Conservation (phyloP, 2,329 filamentous ascomycete genomes). For the Epichloe gansuensis region DNA sequence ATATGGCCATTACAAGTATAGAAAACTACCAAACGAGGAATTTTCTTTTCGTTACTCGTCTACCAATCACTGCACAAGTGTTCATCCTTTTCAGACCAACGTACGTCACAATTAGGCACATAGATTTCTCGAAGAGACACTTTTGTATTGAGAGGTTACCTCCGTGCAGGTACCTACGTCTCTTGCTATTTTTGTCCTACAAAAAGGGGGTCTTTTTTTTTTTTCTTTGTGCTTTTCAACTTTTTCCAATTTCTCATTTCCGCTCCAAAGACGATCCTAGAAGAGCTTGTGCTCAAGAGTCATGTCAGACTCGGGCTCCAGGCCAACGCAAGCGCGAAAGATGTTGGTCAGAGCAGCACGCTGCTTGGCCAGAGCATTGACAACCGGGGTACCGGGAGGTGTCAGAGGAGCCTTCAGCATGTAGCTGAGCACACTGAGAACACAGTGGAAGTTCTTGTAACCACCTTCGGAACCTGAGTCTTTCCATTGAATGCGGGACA, state of each 20-base stretch:
- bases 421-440: slow-evolving; percentile 93
- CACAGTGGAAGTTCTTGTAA: slow-evolving; percentile 91
- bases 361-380: slow-evolving; percentile 95
- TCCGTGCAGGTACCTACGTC: slow-evolving; percentile 8
- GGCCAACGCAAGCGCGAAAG: slow-evolving; percentile 91
- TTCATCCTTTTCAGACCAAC: not conserved
- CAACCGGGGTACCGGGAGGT: slow-evolving; percentile 83
- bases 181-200: slow-evolving; percentile 10
- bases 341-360: slow-evolving; percentile 91
- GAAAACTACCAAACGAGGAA: too few relatives aligned
- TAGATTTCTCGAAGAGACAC: not conserved
- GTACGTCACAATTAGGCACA: not conserved
- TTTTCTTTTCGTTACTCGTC: too few relatives aligned
- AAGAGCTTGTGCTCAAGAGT: slow-evolving; percentile 98
- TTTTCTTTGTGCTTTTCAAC: not conserved
- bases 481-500: slow-evolving; percentile 96
- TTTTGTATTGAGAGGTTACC: not conserved
- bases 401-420: slow-evolving; percentile 97
- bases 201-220: not conserved
- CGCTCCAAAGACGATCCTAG: slow-evolving; percentile 25
- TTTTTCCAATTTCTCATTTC: not conserved
- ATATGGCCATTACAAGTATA: too few relatives aligned
- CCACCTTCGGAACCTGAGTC: slow-evolving; percentile 44
- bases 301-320: slow-evolving; percentile 98
- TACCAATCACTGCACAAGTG: not conserved